A percentile compares a stretch with the other conserved stretches of the same genome.
Conservation (phyloP, 2,329 filamentous ascomycete genomes). For the Colletotrichum lupini region DNA sequence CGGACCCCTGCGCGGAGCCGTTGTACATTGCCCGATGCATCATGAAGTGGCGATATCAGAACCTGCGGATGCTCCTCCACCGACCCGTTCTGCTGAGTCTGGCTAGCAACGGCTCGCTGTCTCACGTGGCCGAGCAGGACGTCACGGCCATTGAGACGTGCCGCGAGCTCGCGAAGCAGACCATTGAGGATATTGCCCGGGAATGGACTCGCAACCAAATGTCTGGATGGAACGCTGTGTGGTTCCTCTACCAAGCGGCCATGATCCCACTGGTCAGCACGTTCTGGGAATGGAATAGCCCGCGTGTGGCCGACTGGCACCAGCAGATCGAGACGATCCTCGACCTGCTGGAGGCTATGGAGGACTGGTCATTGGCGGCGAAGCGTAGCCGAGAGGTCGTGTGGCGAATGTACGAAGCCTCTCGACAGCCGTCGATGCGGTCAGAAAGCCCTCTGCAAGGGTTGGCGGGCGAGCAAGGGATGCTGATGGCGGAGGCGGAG, state of each 20-base stretch:
- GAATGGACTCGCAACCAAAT: conserved; percentile 81
- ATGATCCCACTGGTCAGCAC: conserved; percentile 83
- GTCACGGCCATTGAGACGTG: conserved; percentile 75
- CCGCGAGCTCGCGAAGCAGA: conserved; percentile 74
- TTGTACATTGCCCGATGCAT: conserved; percentile 77
- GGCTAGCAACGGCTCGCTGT: conserved; percentile 61
- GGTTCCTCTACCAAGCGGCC: conserved; percentile 83
- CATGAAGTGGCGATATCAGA: conserved; percentile 87
- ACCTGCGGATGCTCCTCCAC: conserved; percentile 80
- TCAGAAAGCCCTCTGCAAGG: conserved; percentile 43
- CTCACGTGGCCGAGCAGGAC: conserved; percentile 69
- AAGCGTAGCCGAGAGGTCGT: conserved; percentile 72
- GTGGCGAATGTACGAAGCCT: conserved; percentile 71
- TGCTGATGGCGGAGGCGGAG: conserved; percentile 51
- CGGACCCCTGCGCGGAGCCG: conserved; percentile 76
- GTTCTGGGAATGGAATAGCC: conserved; percentile 72
- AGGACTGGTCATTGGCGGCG: conserved; percentile 73
- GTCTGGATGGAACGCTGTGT: conserved; percentile 83
- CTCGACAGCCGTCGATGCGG: conserved; percentile 49
- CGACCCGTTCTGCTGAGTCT: conserved; percentile 77
- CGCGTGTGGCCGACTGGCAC: conserved; percentile 62
- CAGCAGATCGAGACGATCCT: conserved; percentile 69
- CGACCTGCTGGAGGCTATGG: conserved; percentile 71
- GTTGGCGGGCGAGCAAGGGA: conserved; percentile 47
- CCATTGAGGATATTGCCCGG: conserved; percentile 77